Evolutionary conservation across 2,329 filamentous ascomycete genomes (phyloP).

Genomic region (Chaetomium strumarium): DNA sequence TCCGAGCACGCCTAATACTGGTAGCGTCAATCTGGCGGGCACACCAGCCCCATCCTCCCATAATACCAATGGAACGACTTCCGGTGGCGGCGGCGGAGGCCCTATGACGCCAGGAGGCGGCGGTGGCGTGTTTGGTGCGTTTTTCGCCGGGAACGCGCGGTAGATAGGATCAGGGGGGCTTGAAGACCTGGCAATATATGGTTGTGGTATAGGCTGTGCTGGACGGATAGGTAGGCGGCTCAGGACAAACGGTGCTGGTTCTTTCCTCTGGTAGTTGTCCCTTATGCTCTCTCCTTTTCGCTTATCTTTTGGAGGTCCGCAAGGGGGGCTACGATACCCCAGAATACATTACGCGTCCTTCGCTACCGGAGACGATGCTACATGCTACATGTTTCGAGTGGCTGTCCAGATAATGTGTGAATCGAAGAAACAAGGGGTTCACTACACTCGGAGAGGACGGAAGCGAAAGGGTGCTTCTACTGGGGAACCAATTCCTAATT

Average conservation of each 20-base stretch:
- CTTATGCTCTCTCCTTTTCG: not conserved
- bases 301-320: not conserved
- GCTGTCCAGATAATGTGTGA: too few species aligned
- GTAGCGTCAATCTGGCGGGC: slow-evolving; percentile 41
- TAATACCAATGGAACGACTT: slow-evolving; percentile 45
- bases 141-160: slow-evolving; percentile 40
- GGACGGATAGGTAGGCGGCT: not conserved
- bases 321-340: not conserved
- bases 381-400: not conserved
- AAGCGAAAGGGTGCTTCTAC: too few species aligned
- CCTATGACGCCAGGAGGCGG: slow-evolving; percentile 74
- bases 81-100: not conserved
- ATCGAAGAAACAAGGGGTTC: too few species aligned
- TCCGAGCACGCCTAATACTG: slow-evolving; percentile 61
- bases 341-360: not conserved
- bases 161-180: not conserved
- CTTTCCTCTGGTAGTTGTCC: too few species aligned
- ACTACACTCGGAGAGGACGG: too few species aligned
- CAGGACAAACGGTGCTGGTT: too few species aligned
- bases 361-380: not conserved
- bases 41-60: slow-evolving; percentile 55
- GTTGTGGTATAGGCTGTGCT: not conserved
- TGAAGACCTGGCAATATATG: too few species aligned
- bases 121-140: slow-evolving; percentile 70
- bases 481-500: too few species aligned